Evolutionary conservation across 345 rosid species (phyloP), one percentile per base, ranked within the genome.

Genomic region (Linum tenue): DNA sequence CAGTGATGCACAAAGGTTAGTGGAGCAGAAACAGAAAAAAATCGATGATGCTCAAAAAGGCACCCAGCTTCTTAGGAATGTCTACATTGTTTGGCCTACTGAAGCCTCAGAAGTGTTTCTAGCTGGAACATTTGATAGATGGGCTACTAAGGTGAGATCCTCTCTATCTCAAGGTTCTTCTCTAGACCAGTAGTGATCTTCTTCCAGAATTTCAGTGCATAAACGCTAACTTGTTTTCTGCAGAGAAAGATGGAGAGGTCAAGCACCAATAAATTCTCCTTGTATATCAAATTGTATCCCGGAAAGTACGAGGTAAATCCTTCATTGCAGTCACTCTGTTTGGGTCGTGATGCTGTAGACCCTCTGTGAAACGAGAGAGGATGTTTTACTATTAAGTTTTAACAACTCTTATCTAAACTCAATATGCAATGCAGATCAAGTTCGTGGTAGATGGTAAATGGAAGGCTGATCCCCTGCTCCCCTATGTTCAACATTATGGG

Each of bases 241-340:
- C 82, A 94, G 99, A 86, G 96, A 76, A 85, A 81, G 78, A 94
- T 94, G 99, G 83, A 86, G 81, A 88, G 77, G 82, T 87, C 96
- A 4, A 64, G 81, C 42, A 64, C 76, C 0, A 95, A 88, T 43
- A 75, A 88, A 35, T 94, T 90, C 76, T 85, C 95, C 5, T 8
- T 86, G 69, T 60, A 53, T 60, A 76, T 94, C 77, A 86, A 81
- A 78, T 72, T 94, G 70, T 94, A 87, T 78, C 96, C 96, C 1
- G 99, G 99, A 36, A 88, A 69, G 81, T 84, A 94, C 2, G 88
- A 94, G 97, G 99, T 90, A 72, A 50, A 15, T 68, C 4, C 6
- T 70, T 48, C 22, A 38, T 10, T 17, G 55, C 15, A 37, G 31
- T 22, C 31, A 43, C 42, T 59, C 43, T 7, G n/a, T 56, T 58